These are phyloP conservation scores for Auriscalpium orientale DNA, from an alignment of 768 basidiomycete species.

Conservation along the genomic window DNA sequence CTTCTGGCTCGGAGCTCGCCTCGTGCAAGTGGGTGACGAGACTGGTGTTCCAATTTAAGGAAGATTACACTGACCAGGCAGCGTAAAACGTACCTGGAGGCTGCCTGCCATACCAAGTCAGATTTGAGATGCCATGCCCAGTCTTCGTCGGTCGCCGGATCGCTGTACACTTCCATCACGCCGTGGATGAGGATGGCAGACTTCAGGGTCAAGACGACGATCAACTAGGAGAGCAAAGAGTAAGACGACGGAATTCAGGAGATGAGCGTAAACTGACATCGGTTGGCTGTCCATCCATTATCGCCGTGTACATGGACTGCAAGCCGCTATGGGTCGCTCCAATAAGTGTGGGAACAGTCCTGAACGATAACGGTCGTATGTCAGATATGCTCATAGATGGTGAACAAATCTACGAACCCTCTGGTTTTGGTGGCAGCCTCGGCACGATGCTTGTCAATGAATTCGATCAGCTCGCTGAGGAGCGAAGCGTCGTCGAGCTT, in stretches of 20 bases:
- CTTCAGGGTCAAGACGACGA: not conserved
- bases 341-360: not conserved
- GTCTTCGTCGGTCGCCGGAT: not conserved
- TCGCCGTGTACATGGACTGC: not conserved
- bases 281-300: not conserved
- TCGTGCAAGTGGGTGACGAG: no score
- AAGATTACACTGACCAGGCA: no score
- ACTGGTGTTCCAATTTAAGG: no score
- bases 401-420: not conserved
- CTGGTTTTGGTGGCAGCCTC: not conserved
- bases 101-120: constrained; percentile 3
- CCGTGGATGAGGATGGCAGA: constrained; percentile 9
- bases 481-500: not conserved
- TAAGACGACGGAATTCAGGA: not conserved
- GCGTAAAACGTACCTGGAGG: not conserved
- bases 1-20: not conserved
- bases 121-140: constrained; percentile 6
- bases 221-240: not conserved
- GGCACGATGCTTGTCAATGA: not conserved
- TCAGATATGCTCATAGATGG: not conserved
- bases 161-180: constrained; percentile 1
- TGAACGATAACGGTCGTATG: not conserved
- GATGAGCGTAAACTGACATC: not conserved
- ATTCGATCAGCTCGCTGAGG: not conserved
- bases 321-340: not conserved